Evolutionary conservation across 1,139 yeast species (phyloP), one percentile per base, ranked within the genome.

Genomic region (Candida frijolesensis): DNA sequence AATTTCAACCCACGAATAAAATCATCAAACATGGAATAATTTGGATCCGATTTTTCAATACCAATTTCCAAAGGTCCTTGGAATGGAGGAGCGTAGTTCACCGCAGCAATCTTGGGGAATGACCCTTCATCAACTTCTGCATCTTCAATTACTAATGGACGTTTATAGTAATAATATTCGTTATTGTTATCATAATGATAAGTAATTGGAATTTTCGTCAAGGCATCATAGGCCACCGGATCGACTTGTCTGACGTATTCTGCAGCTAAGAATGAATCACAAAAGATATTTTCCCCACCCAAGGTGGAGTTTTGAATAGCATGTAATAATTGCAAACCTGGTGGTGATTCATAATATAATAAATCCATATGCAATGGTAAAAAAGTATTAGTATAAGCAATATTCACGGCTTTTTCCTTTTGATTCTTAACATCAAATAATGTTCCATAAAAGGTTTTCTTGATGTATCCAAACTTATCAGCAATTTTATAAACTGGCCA

Each of bases 71-170:
- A 81, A 0, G 95, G 95, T 0, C 90, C 95, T 61, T 89, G 96
- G 71, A 87, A 89, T 11, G 95, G 95, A 1, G 96, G 96, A 1
- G 95, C 83, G 63, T 88, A 89, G 60, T 87, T 87, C 34, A 87
- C 80, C 46, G 79, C 84, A 54, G 79, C 79, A 51, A 87, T 80
- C 39, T 65, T 63, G 8, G 72, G 72, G 45, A 71, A 60, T 19
- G 22, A 4, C 8, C 56, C 55, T 0, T 63, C 59, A 54, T 68
- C 62, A 16, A 64, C 63, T 19, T 63, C 66, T 5, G 72, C 73
- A 50, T 83, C 82, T 58, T 85, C 89, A 39, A 84, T 87, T 14
- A 89, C 72, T 51, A 87, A 67, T 1, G 91, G 91, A 16, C 91
- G 75, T 33, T 81, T 74, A 57, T 80, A 85, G 64, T 79, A 83